A percentile compares a stretch with the other conserved stretches of the same genome.
Conservation (phyloP, 23 red algal species). For the Gracilaria vermiculophylla region DNA sequence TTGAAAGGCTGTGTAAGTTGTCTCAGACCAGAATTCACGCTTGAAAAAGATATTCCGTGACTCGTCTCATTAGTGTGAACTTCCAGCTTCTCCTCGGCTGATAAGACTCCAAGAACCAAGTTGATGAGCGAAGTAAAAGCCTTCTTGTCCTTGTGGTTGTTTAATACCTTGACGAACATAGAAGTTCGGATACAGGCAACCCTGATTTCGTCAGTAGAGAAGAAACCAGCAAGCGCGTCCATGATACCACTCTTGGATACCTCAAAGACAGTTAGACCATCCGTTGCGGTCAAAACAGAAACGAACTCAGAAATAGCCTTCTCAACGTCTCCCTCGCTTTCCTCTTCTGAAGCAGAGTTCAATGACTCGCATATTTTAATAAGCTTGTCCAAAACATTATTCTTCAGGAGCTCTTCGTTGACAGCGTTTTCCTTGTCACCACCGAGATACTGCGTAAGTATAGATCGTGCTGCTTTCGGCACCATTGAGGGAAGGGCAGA, state of each 20-base stretch:
- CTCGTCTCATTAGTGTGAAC: slow-evolving; percentile 19
- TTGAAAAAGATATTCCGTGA: slow-evolving; percentile 6
- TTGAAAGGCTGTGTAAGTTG: slow-evolving; percentile 87
- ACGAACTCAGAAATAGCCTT: slow-evolving; percentile 40
- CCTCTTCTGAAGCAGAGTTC: background rate
- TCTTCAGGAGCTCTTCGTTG: slow-evolving; percentile 15
- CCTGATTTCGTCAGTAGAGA: slow-evolving; percentile 5
- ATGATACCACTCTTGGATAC: slow-evolving; percentile 69
- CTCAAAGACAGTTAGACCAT: slow-evolving; percentile 72
- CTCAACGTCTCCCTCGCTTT: background rate
- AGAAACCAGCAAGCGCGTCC: slow-evolving; percentile 55
- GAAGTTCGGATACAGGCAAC: background rate
- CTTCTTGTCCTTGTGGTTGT: slow-evolving; percentile 6
- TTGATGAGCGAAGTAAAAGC: slow-evolving; percentile 57
- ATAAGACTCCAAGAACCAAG: slow-evolving; percentile 39
- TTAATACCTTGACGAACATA: slow-evolving; percentile 50
- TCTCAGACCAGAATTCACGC: slow-evolving; percentile 64
- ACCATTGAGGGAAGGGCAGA: slow-evolving; percentile 19
- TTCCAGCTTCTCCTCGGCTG: slow-evolving; percentile 63
- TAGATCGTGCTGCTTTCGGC: slow-evolving; percentile 30
- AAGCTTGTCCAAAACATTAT: slow-evolving; percentile 31
- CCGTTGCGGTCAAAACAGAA: slow-evolving; percentile 24
- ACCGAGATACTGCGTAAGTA: slow-evolving; percentile 45
- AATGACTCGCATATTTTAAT: slow-evolving; percentile 32
- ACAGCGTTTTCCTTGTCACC: slow-evolving; percentile 8